Evolutionary conservation across 352 stramenopile genomes (phyloP), one percentile per base, ranked within the genome.

Genomic region (Globisporangium okanoganense): DNA sequence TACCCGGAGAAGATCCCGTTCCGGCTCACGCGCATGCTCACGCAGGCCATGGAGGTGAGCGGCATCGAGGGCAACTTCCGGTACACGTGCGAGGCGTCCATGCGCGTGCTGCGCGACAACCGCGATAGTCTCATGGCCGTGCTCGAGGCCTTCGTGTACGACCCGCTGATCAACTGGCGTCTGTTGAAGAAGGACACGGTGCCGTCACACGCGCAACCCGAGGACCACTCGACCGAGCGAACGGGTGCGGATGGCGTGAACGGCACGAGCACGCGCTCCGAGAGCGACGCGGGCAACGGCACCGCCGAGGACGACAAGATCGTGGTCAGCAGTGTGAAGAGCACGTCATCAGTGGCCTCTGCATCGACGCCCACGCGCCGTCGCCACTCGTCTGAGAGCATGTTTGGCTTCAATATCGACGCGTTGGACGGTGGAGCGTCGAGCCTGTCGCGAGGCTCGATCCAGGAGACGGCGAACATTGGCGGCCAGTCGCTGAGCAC

Each of bases 1-100:
- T 99, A 98, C 68, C 98, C 98, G 0, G 98, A 99, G 74, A 99
- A 97, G 65, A 97, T 99, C 27, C 98, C 98, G n/a, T 99, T 99
- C 80, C 95, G 98, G 16, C 82, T 99, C 12, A 99, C 98, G 41
- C 87, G 98, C 35, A 99, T 99, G 97, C 84, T 99, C 8, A 93
- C 83, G 20, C 79, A 94, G 57, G 98, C 97, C 22, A 99, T 99
- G 98, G 98, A 99, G 78, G 97, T 99, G 47, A 98, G 93, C 44
- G 98, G 98, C 16, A 98, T 99, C 55, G 97, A 99, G 77, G 98
- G 98, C 60, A 99, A 97, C 65, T 99, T 99, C 77, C 85, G 97
- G 4, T 98, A 92, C 68, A 99, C 97, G 33, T 99, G 97, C 63
- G 98, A 99, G 77, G 82, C 82, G 80, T 98, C 57, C 22, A 99